Percentiles rank a stretch among this genome's conserved stretches.
phyloP scores from a whole-genome alignment of 495 filamentous ascomycete species.

The Podospora pseudopauciseta region DNA sequence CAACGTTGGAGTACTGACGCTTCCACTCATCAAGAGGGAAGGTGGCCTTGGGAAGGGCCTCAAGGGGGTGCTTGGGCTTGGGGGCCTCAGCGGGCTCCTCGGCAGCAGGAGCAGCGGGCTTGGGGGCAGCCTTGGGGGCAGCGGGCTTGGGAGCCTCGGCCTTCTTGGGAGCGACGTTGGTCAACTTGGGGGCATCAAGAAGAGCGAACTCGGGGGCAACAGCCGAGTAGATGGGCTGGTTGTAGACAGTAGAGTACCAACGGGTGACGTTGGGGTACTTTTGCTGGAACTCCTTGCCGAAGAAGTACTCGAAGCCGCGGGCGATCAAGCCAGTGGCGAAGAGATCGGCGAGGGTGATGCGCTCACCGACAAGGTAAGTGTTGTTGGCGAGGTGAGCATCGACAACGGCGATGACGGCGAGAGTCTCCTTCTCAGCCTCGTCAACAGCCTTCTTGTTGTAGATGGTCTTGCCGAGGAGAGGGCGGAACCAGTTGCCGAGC shows the following conservation, averaged over 20 bases:
- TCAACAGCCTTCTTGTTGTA: constrained; percentile 99
- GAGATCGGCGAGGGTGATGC: constrained; percentile 91
- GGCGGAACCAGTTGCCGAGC: constrained; percentile 83
- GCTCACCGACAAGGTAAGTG: constrained; percentile 97
- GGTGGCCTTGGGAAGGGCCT: constrained; percentile 74
- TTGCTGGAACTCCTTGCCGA: constrained; percentile 81
- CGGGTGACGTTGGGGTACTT: constrained; percentile 80
- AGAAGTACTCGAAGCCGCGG: constrained; percentile 81
- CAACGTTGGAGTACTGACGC: constrained; percentile 96
- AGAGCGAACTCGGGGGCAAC: constrained; percentile 69
- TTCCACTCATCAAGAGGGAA: constrained; percentile 95
- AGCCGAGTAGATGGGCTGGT: constrained; percentile 82
- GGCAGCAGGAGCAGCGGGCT: constrained; percentile 57
- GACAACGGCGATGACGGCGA: constrained; percentile 64
- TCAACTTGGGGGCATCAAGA: constrained; percentile 76
- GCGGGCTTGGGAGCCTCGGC: constrained; percentile 56
- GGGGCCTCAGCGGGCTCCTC: constrained; percentile 66
- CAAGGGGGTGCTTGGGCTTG: constrained; percentile 95
- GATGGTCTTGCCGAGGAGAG: constrained; percentile 71
- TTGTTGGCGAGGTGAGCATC: constrained; percentile 86
- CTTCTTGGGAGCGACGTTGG: constrained; percentile 90
- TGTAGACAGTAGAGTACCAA: constrained; percentile 92
- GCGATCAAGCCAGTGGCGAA: constrained; percentile 73
- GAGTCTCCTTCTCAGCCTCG: constrained; percentile 61
- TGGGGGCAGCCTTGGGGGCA: constrained; percentile 48